Percentiles rank a stretch among this genome's conserved stretches.
Conservation (phyloP, 805 yeast genomes). For the Metschnikowia proteae region DNA sequence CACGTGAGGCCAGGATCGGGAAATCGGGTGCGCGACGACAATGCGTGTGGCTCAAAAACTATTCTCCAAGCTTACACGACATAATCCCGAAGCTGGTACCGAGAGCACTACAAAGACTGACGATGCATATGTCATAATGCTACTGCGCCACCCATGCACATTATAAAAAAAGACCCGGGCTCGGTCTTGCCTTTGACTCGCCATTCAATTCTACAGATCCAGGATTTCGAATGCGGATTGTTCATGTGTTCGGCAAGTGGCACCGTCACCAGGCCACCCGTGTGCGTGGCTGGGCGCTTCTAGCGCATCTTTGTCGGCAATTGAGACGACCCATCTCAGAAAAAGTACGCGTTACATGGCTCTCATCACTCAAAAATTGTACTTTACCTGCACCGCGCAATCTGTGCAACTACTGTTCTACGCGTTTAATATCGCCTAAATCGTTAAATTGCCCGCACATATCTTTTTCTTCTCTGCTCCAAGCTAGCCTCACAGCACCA, state of each 20-base stretch:
- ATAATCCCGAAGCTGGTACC: neutral
- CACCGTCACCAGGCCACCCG: no score
- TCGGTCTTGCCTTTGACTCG: no score
- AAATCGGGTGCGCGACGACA: neutral
- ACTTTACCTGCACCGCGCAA: conserved; percentile 8
- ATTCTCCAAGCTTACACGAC: neutral
- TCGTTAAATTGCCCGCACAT: conserved; percentile 20
- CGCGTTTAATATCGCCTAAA: conserved; percentile 18
- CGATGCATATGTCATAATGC: neutral
- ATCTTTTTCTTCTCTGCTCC: conserved; percentile 13
- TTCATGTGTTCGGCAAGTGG: no score
- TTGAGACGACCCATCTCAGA: neutral
- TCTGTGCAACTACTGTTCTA: conserved; percentile 10
- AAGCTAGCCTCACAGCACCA: conserved; percentile 11
- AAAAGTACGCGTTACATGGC: conserved; percentile 2
- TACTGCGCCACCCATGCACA: neutral
- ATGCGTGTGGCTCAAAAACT: neutral
- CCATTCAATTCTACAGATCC: no score
- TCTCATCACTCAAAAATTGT: conserved; percentile 1
- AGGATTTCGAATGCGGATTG: no score
- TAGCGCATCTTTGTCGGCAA: neutral
- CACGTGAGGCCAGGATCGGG: neutral
- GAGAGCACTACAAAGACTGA: neutral
- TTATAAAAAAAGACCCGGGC: neutral
- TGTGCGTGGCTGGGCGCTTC: neutral